phyloP scores from a whole-genome alignment of 768 basidiomycete species.

The Suillus hirtellus region DNA sequence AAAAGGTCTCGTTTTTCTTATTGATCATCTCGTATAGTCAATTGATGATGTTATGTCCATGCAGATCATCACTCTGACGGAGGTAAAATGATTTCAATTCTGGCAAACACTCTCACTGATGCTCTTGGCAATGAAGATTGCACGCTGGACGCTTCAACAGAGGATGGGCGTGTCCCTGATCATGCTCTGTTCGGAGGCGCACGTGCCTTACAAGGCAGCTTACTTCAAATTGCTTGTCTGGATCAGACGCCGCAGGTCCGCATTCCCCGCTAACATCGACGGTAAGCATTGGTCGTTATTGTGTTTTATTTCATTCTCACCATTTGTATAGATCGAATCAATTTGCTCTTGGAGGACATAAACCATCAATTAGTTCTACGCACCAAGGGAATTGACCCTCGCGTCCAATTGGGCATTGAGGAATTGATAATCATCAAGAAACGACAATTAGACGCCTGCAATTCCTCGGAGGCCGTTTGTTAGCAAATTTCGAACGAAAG shows the following conservation, averaged over 20 bases:
- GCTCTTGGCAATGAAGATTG: constrained; percentile 35
- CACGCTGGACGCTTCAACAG: constrained; percentile 44
- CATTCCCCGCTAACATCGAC: constrained; percentile 26
- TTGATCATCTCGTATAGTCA: constrained; percentile 11
- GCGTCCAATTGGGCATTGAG: constrained; percentile 30
- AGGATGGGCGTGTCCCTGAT: constrained; percentile 46
- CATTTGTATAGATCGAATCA: constrained; percentile 28
- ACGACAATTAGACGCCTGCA: background rate
- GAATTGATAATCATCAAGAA: too few relatives aligned
- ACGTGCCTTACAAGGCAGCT: constrained; percentile 43
- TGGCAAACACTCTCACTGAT: background rate
- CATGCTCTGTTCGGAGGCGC: constrained; percentile 41
- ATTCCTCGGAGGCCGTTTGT: constrained; percentile 13
- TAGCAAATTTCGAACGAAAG: constrained; percentile 9
- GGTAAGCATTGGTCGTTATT: constrained; percentile 19
- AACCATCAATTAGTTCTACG: constrained; percentile 29
- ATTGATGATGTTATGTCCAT: background rate
- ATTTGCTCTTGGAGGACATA: constrained; percentile 26
- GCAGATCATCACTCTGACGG: constrained; percentile 50
- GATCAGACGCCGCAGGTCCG: constrained; percentile 35
- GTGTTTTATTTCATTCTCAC: constrained; percentile 4
- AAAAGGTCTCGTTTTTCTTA: constrained; percentile 23
- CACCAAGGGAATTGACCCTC: constrained; percentile 28
- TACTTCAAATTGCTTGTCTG: constrained; percentile 51
- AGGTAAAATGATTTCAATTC: constrained; percentile 40